These are phyloP conservation scores for Agroathelia rolfsii DNA, from an alignment of 1,284 basidiomycete species.

Conservation along the genomic window DNA sequence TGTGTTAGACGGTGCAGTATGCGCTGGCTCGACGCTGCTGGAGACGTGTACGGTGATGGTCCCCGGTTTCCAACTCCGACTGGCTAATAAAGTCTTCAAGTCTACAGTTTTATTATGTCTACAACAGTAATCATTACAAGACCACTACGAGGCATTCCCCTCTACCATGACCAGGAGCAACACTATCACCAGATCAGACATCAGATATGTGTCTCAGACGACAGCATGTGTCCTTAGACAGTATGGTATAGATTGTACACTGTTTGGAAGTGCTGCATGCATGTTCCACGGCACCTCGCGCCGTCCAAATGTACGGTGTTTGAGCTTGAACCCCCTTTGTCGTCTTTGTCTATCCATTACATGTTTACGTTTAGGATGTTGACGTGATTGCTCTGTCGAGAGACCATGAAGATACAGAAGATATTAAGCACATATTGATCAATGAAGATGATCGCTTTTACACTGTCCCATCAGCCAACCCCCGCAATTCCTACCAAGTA, in stretches of 20 bases:
- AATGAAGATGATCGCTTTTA: constrained; percentile 15
- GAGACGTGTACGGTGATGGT: too few species aligned
- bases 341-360: constrained; percentile 6
- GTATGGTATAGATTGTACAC: constrained; percentile 20
- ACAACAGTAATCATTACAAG: too few species aligned
- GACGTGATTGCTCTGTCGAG: constrained; percentile 22
- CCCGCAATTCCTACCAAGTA: constrained; percentile 18
- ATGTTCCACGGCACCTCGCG: constrained; percentile 27
- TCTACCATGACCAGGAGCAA: too few species aligned
- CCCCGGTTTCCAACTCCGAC: too few species aligned
- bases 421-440: constrained; percentile 17
- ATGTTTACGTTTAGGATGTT: constrained; percentile 16
- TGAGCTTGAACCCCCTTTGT: not conserved
- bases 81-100: too few species aligned
- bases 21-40: too few species aligned
- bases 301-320: constrained; percentile 25
- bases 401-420: constrained; percentile 12
- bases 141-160: too few species aligned
- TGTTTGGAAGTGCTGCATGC: constrained; percentile 29
- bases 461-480: constrained; percentile 15
- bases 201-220: constrained; percentile 14
- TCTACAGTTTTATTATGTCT: too few species aligned
- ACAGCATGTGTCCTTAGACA: constrained; percentile 15
- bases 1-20: too few species aligned
- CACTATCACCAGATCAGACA: constrained; percentile 12